Conservation (phyloP, 805 yeast species). For the Ogataea corticis region DNA sequence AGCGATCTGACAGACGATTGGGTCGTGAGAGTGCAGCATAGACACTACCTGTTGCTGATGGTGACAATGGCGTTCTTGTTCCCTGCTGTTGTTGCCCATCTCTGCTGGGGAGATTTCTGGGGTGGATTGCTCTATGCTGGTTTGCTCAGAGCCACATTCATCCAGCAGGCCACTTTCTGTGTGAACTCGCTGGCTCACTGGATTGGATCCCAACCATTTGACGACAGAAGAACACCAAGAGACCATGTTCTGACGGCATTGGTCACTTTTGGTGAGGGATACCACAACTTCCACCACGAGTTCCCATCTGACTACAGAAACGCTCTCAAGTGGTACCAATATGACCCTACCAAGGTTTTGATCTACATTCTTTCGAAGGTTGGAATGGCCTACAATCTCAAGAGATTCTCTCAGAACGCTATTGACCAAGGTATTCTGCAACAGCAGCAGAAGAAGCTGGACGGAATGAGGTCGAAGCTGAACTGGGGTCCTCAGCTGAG, state of each 20-base stretch:
- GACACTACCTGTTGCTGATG: slow-evolving; percentile 71
- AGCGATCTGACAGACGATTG: slow-evolving; percentile 77
- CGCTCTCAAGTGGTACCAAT: slow-evolving; percentile 85
- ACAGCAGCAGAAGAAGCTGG: slow-evolving; percentile 80
- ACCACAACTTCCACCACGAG: slow-evolving; percentile 89
- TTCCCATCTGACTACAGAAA: slow-evolving; percentile 88
- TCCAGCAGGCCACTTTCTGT: slow-evolving; percentile 86
- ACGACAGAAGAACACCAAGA: slow-evolving; percentile 84
- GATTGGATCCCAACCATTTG: slow-evolving; percentile 85
- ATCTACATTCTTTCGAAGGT: slow-evolving; percentile 60
- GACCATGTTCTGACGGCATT: slow-evolving; percentile 79
- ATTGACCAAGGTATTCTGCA: slow-evolving; percentile 80
- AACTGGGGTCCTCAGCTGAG: slow-evolving; percentile 76
- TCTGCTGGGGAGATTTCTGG: slow-evolving; percentile 55
- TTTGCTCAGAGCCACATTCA: slow-evolving; percentile 62
- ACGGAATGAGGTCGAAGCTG: slow-evolving; percentile 57
- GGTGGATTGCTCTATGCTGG: slow-evolving; percentile 84
- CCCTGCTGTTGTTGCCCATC: slow-evolving; percentile 60
- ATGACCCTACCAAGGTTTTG: slow-evolving; percentile 74
- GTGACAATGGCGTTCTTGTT: slow-evolving; percentile 56
- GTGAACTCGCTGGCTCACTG: slow-evolving; percentile 85
- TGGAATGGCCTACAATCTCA: slow-evolving; percentile 72
- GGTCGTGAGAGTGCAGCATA: slow-evolving; percentile 79
- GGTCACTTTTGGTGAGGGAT: slow-evolving; percentile 87
- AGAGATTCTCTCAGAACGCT: slow-evolving; percentile 75